These are phyloP conservation scores for Obelidium mucronatum DNA, from an alignment of 192 early-diverging fungal genomes.

Conservation along the genomic window DNA sequence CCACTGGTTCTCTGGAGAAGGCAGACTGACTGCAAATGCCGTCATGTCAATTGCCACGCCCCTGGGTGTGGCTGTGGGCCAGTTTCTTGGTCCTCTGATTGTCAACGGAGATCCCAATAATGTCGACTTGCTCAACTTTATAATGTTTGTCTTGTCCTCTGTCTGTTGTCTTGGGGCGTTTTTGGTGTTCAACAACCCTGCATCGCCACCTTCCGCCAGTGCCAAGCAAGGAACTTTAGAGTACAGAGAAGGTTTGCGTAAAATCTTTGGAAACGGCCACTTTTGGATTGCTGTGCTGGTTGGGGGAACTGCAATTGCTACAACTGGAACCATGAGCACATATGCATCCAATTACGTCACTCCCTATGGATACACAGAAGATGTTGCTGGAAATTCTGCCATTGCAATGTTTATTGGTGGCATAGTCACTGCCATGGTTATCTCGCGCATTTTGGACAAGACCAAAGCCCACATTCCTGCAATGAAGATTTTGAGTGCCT, in stretches of 20 bases:
- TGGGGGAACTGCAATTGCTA: constrained; percentile 3
- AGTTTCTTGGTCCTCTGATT: constrained; percentile 21
- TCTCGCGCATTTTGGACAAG: constrained; percentile 60
- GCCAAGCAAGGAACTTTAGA: constrained; percentile 12
- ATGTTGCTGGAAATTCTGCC: constrained; percentile 62
- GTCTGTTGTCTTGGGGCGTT: constrained; percentile 21
- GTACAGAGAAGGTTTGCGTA: constrained; percentile 27
- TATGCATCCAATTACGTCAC: constrained; percentile 34
- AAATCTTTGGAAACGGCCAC: constrained; percentile 9
- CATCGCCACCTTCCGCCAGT: constrained; percentile 28
- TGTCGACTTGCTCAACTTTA: constrained; percentile 21
- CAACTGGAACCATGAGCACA: constrained; percentile 28
- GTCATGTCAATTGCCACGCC: constrained; percentile 35
- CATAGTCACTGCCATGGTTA: constrained; percentile 60
- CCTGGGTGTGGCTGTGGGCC: neutral
- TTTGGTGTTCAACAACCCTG: constrained; percentile 30
- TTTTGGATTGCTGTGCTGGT: constrained; percentile 36
- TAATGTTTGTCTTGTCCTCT: constrained; percentile 18
- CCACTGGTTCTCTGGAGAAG: constrained; percentile 40
- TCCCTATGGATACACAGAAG: constrained; percentile 43
- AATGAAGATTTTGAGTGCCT: constrained; percentile 38
- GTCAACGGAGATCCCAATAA: constrained; percentile 22
- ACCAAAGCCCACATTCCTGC: constrained; percentile 61
- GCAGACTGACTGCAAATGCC: constrained; percentile 38
- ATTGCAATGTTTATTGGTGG: constrained; percentile 65